Evolutionary conservation across 257 asterid species (phyloP), one percentile per base, ranked within the genome.

Genomic region (Nicotiana tomentosiformis): DNA sequence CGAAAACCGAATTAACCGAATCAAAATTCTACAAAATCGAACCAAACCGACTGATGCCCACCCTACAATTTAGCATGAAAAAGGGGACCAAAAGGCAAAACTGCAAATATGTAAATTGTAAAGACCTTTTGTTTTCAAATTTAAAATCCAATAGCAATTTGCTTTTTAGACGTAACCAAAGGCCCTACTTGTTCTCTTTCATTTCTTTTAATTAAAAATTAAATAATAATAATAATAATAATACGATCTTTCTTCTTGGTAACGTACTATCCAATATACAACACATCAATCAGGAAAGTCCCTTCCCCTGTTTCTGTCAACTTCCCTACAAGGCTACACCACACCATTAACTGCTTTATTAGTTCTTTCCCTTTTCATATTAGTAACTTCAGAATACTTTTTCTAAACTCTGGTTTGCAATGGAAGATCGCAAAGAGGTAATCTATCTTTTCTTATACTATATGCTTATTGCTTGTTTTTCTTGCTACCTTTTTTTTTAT

Each of bases 401-500:
- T 46, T 20, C 37, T 3, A 46, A 7, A 49, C 29, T 72, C 5
- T 9, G 14, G 20, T 20, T 46, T 11, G 46, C 77, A 80, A 85
- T 85, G 88, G 88, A 85, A 53, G 51, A 84, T 55, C 64, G 20
- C 29, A 85, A 82, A 79, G 88, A 85, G 88, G 88, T 85, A 79
- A 68, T 32, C 10, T 58, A 4, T n/a, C 10, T 69, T n/a, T n/a
- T 35, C 16, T 9, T 10, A 43, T 74, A 2, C 12, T 20, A 43
- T 29, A 18, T 56, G 26, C 2, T 23, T 12, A 18, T 5, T 43
- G 7, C 17, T 78, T 10, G 4, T 72, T 12, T 17, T 5, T 5
- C 69, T 23, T 14, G 7, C 61, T 80, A 16, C 4, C 20, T 77
- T 72, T 67, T 72, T 67, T 66, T 33, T 46, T n/a, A 12, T 46